Evolutionary conservation across 2,329 filamentous ascomycete genomes (phyloP).

Genomic region (Fusarium nematophilum): DNA sequence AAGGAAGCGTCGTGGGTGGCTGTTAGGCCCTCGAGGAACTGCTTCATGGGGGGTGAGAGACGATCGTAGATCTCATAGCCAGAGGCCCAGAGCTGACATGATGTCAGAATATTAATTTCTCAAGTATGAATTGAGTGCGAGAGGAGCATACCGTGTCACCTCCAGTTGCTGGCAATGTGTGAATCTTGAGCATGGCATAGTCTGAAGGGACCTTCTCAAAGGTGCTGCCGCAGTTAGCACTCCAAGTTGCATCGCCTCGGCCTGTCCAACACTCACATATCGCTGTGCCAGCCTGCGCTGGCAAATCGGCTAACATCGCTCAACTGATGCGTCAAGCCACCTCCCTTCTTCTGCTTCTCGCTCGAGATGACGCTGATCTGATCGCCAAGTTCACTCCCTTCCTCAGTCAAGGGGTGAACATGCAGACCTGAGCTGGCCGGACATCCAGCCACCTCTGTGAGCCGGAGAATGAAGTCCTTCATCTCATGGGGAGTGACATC

Average conservation of each 20-base stretch:
- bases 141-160: constrained; percentile 60
- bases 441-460: constrained; percentile 48
- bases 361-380: constrained; percentile 68
- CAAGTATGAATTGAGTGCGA: background rate
- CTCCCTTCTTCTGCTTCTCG: constrained; percentile 65
- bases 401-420: constrained; percentile 65
- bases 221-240: constrained; percentile 46
- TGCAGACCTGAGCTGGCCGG: constrained; percentile 63
- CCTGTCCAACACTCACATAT: constrained; percentile 56
- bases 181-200: constrained; percentile 70
- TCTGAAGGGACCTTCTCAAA: constrained; percentile 71
- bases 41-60: constrained; percentile 59
- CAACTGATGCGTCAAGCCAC: constrained; percentile 62
- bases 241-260: background rate
- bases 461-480: constrained; percentile 52
- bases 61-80: constrained; percentile 70
- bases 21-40: constrained; percentile 60
- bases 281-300: constrained; percentile 58
- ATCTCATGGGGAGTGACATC: constrained; percentile 51
- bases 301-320: constrained; percentile 62
- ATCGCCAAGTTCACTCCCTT: constrained; percentile 63
- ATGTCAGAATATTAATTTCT: constrained; percentile 49
- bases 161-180: constrained; percentile 65
- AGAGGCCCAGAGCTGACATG: constrained; percentile 68
- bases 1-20: constrained; percentile 60